phyloP scores from a whole-genome alignment of 257 asterid species.

The Petunia secreta region DNA sequence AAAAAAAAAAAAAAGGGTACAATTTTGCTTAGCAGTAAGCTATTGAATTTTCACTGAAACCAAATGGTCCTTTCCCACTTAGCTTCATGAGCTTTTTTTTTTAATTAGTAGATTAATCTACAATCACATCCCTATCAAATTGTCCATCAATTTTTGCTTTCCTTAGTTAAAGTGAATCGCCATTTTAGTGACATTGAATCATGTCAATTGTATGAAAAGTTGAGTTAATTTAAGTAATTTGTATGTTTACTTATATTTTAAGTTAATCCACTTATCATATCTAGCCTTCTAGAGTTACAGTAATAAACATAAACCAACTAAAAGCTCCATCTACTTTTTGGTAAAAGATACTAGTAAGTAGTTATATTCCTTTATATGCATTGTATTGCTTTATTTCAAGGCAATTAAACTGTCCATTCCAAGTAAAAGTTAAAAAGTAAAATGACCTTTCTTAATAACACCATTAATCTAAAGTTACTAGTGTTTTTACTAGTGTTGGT shows the following conservation, averaged over 20 bases:
- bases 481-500: background rate
- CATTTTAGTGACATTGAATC: background rate
- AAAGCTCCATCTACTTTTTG: background rate
- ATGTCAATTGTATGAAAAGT: background rate
- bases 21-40: conserved; percentile 32
- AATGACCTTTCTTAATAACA: no score
- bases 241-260: background rate
- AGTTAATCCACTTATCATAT: conserved; percentile 10
- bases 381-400: no score
- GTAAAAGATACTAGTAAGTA: no score
- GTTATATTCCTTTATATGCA: no score
- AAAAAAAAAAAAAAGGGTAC: background rate
- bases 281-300: background rate
- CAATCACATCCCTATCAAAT: no score
- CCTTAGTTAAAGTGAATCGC: background rate
- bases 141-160: background rate
- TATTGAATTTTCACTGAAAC: conserved; percentile 32
- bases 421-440: no score
- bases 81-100: background rate
- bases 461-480: background rate
- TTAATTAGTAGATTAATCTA: no score
- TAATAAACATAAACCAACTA: no score
- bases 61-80: conserved; percentile 28
- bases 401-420: background rate
- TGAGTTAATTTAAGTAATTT: no score